A percentile compares a stretch with the other conserved stretches of the same genome.
Conservation (phyloP, 2,329 filamentous ascomycete species). For the Fusarium praegraminearum region DNA sequence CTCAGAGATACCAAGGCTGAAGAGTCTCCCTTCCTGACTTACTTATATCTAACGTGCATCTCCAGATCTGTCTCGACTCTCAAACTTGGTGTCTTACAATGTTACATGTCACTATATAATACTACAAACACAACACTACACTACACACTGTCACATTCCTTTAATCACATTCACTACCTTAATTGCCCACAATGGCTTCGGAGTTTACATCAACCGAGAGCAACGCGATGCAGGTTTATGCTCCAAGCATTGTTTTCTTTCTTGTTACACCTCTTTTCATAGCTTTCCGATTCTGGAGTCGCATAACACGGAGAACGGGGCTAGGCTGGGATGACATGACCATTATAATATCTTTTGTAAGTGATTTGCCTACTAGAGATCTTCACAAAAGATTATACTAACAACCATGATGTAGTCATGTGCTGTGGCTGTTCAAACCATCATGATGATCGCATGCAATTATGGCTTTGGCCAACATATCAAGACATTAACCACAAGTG, state of each 20-base stretch:
- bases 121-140: constrained; percentile 1
- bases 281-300: constrained; percentile 55
- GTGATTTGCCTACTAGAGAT: neutral
- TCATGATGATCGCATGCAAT: constrained; percentile 56
- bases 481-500: constrained; percentile 48
- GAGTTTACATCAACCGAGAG: constrained; percentile 51
- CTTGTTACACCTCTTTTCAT: constrained; percentile 57
- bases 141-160: constrained; percentile 2
- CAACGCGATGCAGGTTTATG: constrained; percentile 54
- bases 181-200: constrained; percentile 41
- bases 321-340: constrained; percentile 59
- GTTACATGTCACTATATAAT: constrained; percentile 6
- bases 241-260: constrained; percentile 59
- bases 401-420: constrained; percentile 48
- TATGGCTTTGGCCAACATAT: constrained; percentile 60
- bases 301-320: constrained; percentile 53
- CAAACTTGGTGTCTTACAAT: neutral
- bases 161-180: constrained; percentile 1
- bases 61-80: neutral
- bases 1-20: neutral
- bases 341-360: constrained; percentile 57
- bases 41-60: constrained; percentile 1
- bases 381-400: neutral
- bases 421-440: constrained; percentile 52
- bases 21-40: neutral